phyloP scores from a whole-genome alignment of 768 basidiomycete genomes.

The Boletus rubroflammeus region DNA sequence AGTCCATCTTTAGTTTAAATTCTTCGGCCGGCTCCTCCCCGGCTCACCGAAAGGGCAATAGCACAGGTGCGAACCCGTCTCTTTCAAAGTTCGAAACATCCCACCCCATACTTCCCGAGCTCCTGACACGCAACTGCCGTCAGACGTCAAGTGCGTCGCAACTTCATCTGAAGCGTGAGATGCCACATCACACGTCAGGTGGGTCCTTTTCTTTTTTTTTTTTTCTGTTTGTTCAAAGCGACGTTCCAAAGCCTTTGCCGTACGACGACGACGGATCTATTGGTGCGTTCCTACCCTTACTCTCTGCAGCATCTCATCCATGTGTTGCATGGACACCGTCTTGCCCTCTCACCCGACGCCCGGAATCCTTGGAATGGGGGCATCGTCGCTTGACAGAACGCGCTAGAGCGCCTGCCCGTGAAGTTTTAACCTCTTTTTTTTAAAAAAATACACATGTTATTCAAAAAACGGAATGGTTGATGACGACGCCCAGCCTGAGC shows the following conservation, averaged over 20 bases:
- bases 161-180: background rate
- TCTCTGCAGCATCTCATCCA: slow-evolving; percentile 2
- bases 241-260: background rate
- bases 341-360: background rate
- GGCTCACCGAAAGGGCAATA: slow-evolving; percentile 1
- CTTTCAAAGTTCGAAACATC: slow-evolving; percentile 6
- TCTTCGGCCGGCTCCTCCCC: background rate
- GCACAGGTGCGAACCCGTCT: background rate
- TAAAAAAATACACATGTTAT: background rate
- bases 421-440: background rate
- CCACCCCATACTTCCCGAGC: too few relatives aligned
- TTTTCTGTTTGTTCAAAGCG: background rate
- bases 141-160: slow-evolving; percentile 7
- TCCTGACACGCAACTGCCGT: background rate
- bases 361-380: background rate
- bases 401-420: background rate
- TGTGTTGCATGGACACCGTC: background rate
- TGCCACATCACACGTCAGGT: slow-evolving; percentile 1
- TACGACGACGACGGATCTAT: background rate
- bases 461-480: background rate
- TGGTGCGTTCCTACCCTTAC: slow-evolving; percentile 8
- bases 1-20: background rate
- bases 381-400: background rate
- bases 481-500: background rate
- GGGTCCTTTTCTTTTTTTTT: too few relatives aligned